A percentile compares a stretch with the other conserved stretches of the same genome.
Conservation (phyloP, 148 eudicot species). For the Polygonum aviculare region DNA sequence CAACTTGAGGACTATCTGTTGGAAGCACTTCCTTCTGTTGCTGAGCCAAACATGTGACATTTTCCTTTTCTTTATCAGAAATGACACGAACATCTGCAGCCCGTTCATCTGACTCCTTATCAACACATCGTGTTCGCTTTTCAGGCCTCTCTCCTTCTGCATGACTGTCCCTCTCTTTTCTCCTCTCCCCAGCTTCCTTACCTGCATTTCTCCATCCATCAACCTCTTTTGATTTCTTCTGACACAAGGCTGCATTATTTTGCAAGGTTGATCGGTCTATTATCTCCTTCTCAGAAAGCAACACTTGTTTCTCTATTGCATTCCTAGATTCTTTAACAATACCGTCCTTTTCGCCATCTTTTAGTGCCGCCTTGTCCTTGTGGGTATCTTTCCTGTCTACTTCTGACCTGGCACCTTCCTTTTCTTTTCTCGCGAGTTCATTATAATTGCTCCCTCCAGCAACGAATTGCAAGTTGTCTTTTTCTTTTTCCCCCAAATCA, state of each 20-base stretch:
- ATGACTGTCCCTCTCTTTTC: conserved; percentile 76
- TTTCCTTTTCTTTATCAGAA: conserved; percentile 65
- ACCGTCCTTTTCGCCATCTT: conserved; percentile 62
- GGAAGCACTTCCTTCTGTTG: conserved; percentile 93
- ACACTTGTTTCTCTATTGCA: conserved; percentile 49
- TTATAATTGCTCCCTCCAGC: conserved; percentile 45
- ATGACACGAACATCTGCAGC: conserved; percentile 50
- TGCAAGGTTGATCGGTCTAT: conserved; percentile 37
- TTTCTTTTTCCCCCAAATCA: conserved; percentile 69
- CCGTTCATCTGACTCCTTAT: conserved; percentile 76
- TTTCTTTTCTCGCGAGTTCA: conserved; percentile 43
- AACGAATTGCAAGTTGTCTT: conserved; percentile 44
- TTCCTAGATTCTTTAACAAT: conserved; percentile 51
- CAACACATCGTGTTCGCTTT: conserved; percentile 51
- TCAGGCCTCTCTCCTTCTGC: conserved; percentile 79
- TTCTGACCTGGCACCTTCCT: conserved; percentile 63
- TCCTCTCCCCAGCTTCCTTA: conserved; percentile 67
- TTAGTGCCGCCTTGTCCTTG: conserved; percentile 65
- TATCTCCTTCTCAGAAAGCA: conserved; percentile 46
- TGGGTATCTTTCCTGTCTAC: conserved; percentile 55
- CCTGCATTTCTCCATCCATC: conserved; percentile 59
- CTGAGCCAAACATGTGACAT: conserved; percentile 58
- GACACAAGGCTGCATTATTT: conserved; percentile 41
- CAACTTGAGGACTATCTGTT: conserved; percentile 71
- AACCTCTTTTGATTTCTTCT: conserved; percentile 57